These are phyloP conservation scores for Colletotrichum sp. DNA, from an alignment of 2,329 filamentous ascomycete genomes.

Conservation along the genomic window DNA sequence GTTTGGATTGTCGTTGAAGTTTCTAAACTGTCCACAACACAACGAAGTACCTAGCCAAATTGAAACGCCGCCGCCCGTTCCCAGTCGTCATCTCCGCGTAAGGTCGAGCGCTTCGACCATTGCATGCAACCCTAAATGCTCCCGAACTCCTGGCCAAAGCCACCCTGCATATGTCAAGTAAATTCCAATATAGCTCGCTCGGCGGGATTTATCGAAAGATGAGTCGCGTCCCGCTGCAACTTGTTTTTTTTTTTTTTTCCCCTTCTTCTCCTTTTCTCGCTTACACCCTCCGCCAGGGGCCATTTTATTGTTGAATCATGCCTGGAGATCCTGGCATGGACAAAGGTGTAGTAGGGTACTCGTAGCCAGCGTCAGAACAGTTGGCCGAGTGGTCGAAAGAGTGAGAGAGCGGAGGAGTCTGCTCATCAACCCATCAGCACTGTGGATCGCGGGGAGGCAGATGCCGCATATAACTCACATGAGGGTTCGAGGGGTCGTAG, in stretches of 20 bases:
- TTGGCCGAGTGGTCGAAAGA: slow-evolving; percentile 72
- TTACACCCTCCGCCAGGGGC: background rate
- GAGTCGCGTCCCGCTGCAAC: background rate
- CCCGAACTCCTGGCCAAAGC: slow-evolving; percentile 7
- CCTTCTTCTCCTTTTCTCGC: background rate
- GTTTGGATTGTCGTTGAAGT: background rate
- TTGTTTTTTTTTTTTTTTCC: background rate
- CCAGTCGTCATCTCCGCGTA: slow-evolving; percentile 21
- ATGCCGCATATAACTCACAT: slow-evolving; percentile 69
- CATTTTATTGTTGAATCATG: slow-evolving; percentile 40
- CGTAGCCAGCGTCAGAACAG: slow-evolving; percentile 66
- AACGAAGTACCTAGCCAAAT: background rate
- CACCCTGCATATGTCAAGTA: background rate
- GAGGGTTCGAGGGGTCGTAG: slow-evolving; percentile 73
- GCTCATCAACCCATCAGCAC: slow-evolving; percentile 54
- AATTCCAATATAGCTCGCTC: background rate
- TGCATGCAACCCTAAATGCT: slow-evolving; percentile 12
- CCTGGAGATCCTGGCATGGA: slow-evolving; percentile 78
- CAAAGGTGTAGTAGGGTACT: slow-evolving; percentile 73
- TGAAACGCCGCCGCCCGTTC: slow-evolving; percentile 7
- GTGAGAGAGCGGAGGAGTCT: slow-evolving; percentile 81
- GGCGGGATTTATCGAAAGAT: background rate
- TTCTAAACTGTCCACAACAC: background rate
- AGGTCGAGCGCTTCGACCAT: slow-evolving; percentile 31
- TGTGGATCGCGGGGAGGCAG: slow-evolving; percentile 44